Conservation (phyloP, 768 basidiomycete genomes). For the Clitopilus hobsonii region DNA sequence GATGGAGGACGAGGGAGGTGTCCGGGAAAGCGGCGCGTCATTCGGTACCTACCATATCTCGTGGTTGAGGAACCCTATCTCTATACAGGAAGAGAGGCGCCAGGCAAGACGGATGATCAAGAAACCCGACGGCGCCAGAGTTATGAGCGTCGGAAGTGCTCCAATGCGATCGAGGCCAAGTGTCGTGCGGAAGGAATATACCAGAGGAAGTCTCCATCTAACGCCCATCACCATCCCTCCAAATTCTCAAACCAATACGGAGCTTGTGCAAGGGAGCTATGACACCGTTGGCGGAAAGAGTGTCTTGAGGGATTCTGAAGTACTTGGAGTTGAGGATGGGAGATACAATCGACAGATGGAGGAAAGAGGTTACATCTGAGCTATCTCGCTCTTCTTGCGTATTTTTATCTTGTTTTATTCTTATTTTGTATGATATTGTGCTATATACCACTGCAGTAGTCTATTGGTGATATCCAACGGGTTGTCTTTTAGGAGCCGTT, state of each 20-base stretch:
- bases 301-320: conserved; percentile 27
- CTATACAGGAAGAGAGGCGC: conserved; percentile 12
- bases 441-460: neutral
- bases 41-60: conserved; percentile 11
- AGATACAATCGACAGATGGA: conserved; percentile 4
- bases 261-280: conserved; percentile 19
- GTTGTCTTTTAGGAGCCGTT: too few relatives aligned
- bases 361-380: conserved; percentile 4
- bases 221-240: conserved; percentile 26
- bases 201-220: conserved; percentile 28
- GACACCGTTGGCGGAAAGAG: conserved; percentile 11
- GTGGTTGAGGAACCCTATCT: conserved; percentile 14
- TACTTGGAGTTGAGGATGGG: conserved; percentile 24
- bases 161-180: conserved; percentile 29
- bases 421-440: neutral
- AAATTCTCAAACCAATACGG: conserved; percentile 18
- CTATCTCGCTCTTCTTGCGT: too few relatives aligned
- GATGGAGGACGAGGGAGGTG: neutral
- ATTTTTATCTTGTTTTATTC: neutral
- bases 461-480: too few relatives aligned
- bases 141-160: conserved; percentile 37
- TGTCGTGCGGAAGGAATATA: conserved; percentile 18
- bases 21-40: conserved; percentile 4
- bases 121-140: conserved; percentile 17
- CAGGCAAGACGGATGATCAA: conserved; percentile 7